Evolutionary conservation across 2,329 filamentous ascomycete genomes (phyloP).

Genomic region (Colletotrichum graminicola): DNA sequence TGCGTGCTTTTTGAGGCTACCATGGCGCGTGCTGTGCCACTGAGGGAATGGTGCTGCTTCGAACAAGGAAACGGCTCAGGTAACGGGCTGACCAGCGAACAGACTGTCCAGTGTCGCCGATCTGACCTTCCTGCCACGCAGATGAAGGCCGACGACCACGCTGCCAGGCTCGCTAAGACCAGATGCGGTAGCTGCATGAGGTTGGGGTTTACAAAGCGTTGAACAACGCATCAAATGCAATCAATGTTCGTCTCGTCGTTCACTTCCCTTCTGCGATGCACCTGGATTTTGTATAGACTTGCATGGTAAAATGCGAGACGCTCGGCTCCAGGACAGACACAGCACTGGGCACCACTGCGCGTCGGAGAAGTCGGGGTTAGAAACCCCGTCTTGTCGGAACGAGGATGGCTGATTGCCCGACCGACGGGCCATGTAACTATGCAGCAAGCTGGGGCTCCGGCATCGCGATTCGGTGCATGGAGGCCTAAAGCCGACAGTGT

Average conservation of each 20-base stretch:
- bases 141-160: conserved; percentile 26
- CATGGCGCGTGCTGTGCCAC: conserved; percentile 26
- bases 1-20: conserved; percentile 27
- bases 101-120: conserved; percentile 15
- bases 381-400: conserved; percentile 14
- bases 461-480: conserved; percentile 34
- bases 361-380: conserved; percentile 30
- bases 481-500: conserved; percentile 15
- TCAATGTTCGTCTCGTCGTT: conserved; percentile 8
- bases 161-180: conserved; percentile 28
- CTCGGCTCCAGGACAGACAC: conserved; percentile 10
- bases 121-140: conserved; percentile 30
- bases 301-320: conserved; percentile 20
- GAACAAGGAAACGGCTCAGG: conserved; percentile 31
- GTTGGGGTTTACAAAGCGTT: conserved; percentile 26
- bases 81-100: conserved; percentile 25
- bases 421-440: conserved; percentile 32
- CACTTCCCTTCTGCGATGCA: conserved; percentile 8
- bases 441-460: conserved; percentile 24
- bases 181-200: conserved; percentile 38
- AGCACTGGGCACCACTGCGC: conserved; percentile 23
- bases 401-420: conserved; percentile 30
- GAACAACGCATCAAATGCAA: conserved; percentile 28
- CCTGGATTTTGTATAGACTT: conserved; percentile 13
- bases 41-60: conserved; percentile 20